Evolutionary conservation across 176 grass and related monocot species (phyloP), one percentile per base, ranked within the genome.

Genomic region (Carex pumila): DNA sequence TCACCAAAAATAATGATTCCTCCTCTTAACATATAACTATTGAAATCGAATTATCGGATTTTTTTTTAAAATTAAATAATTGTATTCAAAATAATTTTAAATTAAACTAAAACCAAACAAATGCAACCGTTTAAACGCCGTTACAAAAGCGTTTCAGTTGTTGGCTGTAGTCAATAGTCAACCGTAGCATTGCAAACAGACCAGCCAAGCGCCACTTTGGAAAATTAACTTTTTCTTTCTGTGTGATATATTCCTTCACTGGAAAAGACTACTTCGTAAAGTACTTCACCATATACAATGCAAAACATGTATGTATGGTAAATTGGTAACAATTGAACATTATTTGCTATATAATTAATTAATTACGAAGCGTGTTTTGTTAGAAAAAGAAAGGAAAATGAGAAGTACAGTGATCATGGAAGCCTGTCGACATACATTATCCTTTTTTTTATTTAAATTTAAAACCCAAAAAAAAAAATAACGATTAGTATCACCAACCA

Each of bases 401-500:
- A 2, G 13, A 55, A 30, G 4, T 2, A 32, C 4, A 30, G 17
- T 62, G 4, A 29, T 15, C 65, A 41, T n/a, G n/a, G 12, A 76
- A 56, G 13, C 67, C 67, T 13, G 36, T 71, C 11, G 5, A 55
- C 49, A 76, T 10, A 71, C 49, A 76, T 83, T 65, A 65, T 31
- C 34, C 43, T 64, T 30, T 83, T 30, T 83, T 30, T 8, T 80
- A 18, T 80, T 52, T 52, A 55, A 78, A 52, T n/a, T 19, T 74
- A 74, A 55, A 34, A 61, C 6, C 25, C 25, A 25, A 25, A 25
- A 25, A 34, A 34, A 63, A 10, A 31, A 17, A 67, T 43, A 54
- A 83, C 39, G 6, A 83, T 62, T 64, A 64, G 54, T 41, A 62
- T 65, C 80, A 54, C 80, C 80, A 83, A 83, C 61, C 41, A 68